phyloP scores from a whole-genome alignment of 139 green algal species.

The Diplosphaera chodatii region DNA sequence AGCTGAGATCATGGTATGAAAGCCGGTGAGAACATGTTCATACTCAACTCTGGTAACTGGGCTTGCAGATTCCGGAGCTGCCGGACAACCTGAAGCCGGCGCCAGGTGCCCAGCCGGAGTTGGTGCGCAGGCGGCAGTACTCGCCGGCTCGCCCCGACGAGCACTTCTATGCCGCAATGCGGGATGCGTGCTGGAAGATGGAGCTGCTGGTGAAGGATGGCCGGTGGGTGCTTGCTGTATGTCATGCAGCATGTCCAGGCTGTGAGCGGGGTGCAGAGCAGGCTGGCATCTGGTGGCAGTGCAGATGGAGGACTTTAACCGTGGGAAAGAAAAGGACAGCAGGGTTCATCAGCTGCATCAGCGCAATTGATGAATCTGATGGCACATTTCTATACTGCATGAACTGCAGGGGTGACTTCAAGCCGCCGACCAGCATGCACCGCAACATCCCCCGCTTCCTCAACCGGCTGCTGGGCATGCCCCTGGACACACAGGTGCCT shows the following conservation, averaged over 20 bases:
- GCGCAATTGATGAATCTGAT: no score
- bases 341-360: no score
- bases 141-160: neutral
- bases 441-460: constrained; percentile 38
- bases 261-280: no score
- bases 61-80: constrained; percentile 14
- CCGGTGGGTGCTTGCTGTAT: neutral
- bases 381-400: no score
- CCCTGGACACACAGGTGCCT: constrained; percentile 53
- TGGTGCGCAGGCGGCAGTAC: neutral
- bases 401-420: neutral
- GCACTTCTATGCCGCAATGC: neutral
- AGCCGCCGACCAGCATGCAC: neutral
- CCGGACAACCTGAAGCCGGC: neutral
- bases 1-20: no score
- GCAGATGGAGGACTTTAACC: no score
- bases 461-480: constrained; percentile 70
- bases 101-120: neutral
- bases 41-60: no score
- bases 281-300: no score
- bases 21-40: no score
- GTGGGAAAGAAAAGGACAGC: neutral
- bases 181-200: neutral
- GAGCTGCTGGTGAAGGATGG: neutral
- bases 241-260: no score